Evolutionary conservation across 1,284 basidiomycete genomes (phyloP).

Genomic region (Xanthoconium separans): DNA sequence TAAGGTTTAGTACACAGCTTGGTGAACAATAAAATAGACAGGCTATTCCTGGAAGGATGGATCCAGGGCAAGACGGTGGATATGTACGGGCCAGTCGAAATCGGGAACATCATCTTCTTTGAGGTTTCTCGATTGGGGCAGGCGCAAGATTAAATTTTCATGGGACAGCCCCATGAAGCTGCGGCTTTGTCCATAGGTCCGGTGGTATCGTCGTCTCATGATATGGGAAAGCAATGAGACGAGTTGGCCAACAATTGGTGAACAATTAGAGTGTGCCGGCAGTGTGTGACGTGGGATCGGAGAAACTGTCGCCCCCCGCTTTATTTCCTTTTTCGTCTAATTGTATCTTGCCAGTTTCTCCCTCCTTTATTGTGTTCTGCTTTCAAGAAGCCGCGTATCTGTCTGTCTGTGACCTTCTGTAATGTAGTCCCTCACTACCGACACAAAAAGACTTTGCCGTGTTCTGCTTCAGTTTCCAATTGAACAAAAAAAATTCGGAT

Average conservation of each 20-base stretch:
- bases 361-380: conserved; percentile 36
- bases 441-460: conserved; percentile 35
- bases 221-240: conserved; percentile 9
- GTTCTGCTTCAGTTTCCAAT: conserved; percentile 18
- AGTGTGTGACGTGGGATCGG: conserved; percentile 22
- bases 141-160: conserved; percentile 24
- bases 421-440: conserved; percentile 35
- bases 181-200: conserved; percentile 24
- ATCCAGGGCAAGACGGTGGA: conserved; percentile 1
- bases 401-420: conserved; percentile 24
- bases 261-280: conserved; percentile 34
- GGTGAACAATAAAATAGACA: conserved; percentile 23
- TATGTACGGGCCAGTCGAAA: conserved; percentile 16
- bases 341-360: conserved; percentile 37
- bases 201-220: conserved; percentile 16
- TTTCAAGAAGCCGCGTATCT: conserved; percentile 20
- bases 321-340: conserved; percentile 37
- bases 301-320: conserved; percentile 3
- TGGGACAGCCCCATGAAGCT: conserved; percentile 2
- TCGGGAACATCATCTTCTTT: conserved; percentile 26
- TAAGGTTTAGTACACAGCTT: conserved; percentile 25
- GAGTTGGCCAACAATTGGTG: conserved; percentile 15
- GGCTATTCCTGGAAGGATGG: conserved; percentile 16
- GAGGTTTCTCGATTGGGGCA: conserved; percentile 32
- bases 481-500: conserved; percentile 25